Conservation (phyloP, 257 asterid genomes). For the Penstemon eatonii region DNA sequence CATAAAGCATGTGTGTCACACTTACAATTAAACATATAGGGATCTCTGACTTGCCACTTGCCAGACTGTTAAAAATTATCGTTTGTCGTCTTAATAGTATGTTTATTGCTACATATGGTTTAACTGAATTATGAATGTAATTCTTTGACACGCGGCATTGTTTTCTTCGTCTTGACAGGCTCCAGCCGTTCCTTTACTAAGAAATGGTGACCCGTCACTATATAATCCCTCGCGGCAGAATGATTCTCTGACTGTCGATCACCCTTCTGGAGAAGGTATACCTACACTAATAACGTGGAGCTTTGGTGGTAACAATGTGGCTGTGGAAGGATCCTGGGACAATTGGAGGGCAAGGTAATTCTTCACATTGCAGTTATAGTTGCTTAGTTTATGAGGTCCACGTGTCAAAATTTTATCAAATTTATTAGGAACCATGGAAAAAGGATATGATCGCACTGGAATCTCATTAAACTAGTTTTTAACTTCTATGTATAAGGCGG, state of each 20-base stretch:
- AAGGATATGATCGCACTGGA: constrained; percentile 4
- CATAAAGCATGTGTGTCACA: background rate
- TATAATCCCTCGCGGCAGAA: constrained; percentile 42
- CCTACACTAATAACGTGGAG: constrained; percentile 61
- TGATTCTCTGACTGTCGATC: constrained; percentile 39
- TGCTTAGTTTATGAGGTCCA: constrained; percentile 12
- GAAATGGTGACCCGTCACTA: constrained; percentile 45
- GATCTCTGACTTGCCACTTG: background rate
- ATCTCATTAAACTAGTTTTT: constrained; percentile 9
- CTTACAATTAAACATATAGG: background rate
- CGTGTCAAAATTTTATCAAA: background rate
- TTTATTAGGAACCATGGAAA: background rate
- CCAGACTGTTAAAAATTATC: background rate
- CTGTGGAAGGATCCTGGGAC: constrained; percentile 95
- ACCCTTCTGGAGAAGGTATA: constrained; percentile 44
- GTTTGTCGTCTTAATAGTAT: background rate
- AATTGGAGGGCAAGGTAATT: constrained; percentile 81
- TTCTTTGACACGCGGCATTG: constrained; percentile 13
- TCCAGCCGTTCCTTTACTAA: constrained; percentile 60
- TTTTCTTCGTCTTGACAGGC: constrained; percentile 49
- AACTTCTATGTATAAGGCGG: constrained; percentile 7
- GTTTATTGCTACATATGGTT: background rate
- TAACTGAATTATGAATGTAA: no score
- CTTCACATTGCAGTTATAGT: constrained; percentile 16
- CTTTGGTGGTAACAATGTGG: constrained; percentile 69